Conservation (phyloP, 2,329 filamentous ascomycete genomes). For the Epichloe amarillans region DNA sequence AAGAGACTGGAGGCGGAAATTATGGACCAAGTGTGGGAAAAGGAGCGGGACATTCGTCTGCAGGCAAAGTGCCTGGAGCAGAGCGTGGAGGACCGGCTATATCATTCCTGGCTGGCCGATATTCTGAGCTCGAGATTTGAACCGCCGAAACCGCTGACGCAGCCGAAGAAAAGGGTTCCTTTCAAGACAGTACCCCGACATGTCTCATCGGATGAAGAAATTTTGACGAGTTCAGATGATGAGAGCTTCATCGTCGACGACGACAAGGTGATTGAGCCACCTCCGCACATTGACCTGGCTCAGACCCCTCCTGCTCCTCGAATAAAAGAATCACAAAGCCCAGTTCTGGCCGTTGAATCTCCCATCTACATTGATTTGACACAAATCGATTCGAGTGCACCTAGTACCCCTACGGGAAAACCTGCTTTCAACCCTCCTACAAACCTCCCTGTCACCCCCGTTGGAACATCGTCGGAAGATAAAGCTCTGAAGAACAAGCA, state of each 20-base stretch:
- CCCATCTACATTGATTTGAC: slow-evolving; percentile 18
- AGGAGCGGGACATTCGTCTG: slow-evolving; percentile 34
- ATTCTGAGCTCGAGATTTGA: slow-evolving; percentile 28
- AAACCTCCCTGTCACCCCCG: slow-evolving; percentile 3
- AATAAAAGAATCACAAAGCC: not conserved
- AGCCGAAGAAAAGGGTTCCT: slow-evolving; percentile 10
- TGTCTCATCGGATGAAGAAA: slow-evolving; percentile 25
- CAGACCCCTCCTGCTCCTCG: not conserved
- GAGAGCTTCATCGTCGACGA: slow-evolving; percentile 34
- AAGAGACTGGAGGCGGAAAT: slow-evolving; percentile 42
- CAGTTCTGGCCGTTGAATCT: slow-evolving; percentile 9
- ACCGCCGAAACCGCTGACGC: slow-evolving; percentile 22
- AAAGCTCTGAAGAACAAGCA: not conserved
- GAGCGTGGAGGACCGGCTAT: slow-evolving; percentile 48
- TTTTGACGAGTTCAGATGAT: slow-evolving; percentile 37
- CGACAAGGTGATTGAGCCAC: not conserved
- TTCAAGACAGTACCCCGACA: slow-evolving; percentile 9
- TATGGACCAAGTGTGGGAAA: slow-evolving; percentile 36
- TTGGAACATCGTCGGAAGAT: not conserved
- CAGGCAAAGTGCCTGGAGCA: slow-evolving; percentile 48
- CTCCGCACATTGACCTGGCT: not conserved
- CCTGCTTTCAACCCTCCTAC: slow-evolving; percentile 3
- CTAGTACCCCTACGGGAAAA: slow-evolving; percentile 6
- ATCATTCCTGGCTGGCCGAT: slow-evolving; percentile 35
- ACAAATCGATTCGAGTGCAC: slow-evolving; percentile 8